Percentiles rank a stretch among this genome's conserved stretches.
Conservation (phyloP, 768 basidiomycete species). For the Pleurotus salmoneostramineus region DNA sequence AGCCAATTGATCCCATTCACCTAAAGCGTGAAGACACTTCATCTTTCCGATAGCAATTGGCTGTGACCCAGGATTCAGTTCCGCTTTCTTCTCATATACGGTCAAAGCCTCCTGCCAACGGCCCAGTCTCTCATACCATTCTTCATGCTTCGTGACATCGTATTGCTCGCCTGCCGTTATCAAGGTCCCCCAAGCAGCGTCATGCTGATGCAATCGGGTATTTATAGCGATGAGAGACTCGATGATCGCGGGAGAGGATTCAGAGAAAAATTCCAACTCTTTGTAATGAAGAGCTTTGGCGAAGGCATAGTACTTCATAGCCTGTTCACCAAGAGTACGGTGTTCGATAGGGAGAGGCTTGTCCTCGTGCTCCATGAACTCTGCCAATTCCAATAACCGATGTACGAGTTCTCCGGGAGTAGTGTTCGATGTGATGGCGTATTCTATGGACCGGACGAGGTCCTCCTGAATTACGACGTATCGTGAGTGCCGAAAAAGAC, state of each 20-base stretch:
- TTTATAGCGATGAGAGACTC: slow-evolving; percentile 96
- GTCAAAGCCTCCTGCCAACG: slow-evolving; percentile 92
- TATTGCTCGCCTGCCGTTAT: slow-evolving; percentile 87
- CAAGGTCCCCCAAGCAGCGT: slow-evolving; percentile 97
- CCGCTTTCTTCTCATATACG: slow-evolving; percentile 78
- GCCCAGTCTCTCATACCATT: slow-evolving; percentile 97
- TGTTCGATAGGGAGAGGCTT: slow-evolving; percentile 93
- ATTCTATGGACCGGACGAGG: slow-evolving; percentile 85
- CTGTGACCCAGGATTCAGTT: slow-evolving; percentile 69
- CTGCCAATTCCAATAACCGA: slow-evolving; percentile 87
- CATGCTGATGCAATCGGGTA: slow-evolving; percentile 93
- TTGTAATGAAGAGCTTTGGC: slow-evolving; percentile 99
- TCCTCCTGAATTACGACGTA: too few species aligned
- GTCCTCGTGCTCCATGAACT: slow-evolving; percentile 99
- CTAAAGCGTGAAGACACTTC: slow-evolving; percentile 94
- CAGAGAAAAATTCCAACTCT: slow-evolving; percentile 93
- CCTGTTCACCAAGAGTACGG: slow-evolving; percentile 89
- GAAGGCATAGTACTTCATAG: slow-evolving; percentile 89
- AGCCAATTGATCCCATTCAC: slow-evolving; percentile 94
- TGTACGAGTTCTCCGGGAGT: slow-evolving; percentile 90
- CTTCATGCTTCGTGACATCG: slow-evolving; percentile 89
- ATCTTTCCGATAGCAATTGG: slow-evolving; percentile 86
- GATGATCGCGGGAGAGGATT: slow-evolving; percentile 86
- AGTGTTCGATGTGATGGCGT: slow-evolving; percentile 71
- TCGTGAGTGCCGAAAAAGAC: too few species aligned